phyloP scores from a whole-genome alignment of 2,329 filamentous ascomycete genomes.

The Aspergillus tubingensis region DNA sequence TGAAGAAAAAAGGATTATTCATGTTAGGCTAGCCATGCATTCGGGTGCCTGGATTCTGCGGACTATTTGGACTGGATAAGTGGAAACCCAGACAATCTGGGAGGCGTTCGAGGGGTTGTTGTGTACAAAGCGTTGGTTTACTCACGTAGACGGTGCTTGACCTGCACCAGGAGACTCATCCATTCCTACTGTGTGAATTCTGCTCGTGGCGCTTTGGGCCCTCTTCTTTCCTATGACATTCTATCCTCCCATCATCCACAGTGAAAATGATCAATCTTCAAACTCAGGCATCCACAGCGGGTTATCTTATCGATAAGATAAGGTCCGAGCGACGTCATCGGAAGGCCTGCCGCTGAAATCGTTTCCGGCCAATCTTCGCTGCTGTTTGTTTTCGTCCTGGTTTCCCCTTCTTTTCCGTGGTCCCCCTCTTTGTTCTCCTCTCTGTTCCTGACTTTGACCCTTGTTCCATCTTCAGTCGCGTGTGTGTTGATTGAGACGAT shows the following conservation, averaged over 20 bases:
- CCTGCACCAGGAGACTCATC: neutral
- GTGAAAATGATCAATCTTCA: too few relatives aligned
- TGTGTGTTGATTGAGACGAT: slow-evolving; percentile 22
- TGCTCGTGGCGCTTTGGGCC: too few relatives aligned
- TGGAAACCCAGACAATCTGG: neutral
- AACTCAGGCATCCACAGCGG: too few relatives aligned
- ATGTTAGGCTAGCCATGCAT: slow-evolving; percentile 3
- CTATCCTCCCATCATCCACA: neutral
- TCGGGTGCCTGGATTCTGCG: slow-evolving; percentile 1
- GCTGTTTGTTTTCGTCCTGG: neutral
- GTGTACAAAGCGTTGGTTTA: slow-evolving; percentile 1
- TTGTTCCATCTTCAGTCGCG: neutral
- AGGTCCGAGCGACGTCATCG: slow-evolving; percentile 10
- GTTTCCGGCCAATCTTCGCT: neutral
- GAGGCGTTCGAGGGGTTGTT: neutral
- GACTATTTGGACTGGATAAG: slow-evolving; percentile 2
- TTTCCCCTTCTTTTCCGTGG: neutral
- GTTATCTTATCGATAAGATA: neutral
- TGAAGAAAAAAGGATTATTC: slow-evolving; percentile 1
- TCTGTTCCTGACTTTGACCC: neutral
- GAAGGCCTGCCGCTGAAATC: neutral
- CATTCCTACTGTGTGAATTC: too few relatives aligned
- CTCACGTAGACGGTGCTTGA: neutral
- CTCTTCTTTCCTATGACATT: too few relatives aligned
- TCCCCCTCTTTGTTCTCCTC: neutral